Evolutionary conservation across 108 stramenopile species (phyloP), one percentile per base, ranked within the genome.

Genomic region (Conticribra weissflogii): DNA sequence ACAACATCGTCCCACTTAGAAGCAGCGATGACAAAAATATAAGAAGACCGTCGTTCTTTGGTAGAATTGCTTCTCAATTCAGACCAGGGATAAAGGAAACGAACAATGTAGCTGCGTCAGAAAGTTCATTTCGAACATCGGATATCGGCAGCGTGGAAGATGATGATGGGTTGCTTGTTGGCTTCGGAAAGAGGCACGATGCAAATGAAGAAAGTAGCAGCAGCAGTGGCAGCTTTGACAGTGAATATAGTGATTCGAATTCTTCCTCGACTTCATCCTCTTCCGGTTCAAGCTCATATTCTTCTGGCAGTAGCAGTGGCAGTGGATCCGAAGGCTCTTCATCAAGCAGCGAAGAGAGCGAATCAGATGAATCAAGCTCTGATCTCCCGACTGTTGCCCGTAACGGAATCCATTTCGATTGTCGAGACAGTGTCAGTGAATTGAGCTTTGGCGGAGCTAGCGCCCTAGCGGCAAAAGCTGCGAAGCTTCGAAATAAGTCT

Each of bases 401-500:
- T 34, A 25, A 67, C 54, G 75, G 75, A 12, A 21, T 77, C 23
- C 53, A 31, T 21, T 55, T 77, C 23, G 33, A 28, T 28, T 33
- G 48, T 31, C 55, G 44, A 18, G 77, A 78, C 56, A 32, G 58
- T 27, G 70, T 78, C 9, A 78, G 77, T 56, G 69, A 62, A 19
- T 53, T 78, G 30, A 78, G 77, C 47, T 78, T 78, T 71, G 77
- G 77, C 50, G 77, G 77, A 51, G 77, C 77, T 2, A 78, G 77
- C 61, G 69, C 77, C 45, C 54, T 78, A 24, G 63, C 70, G 23
- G 65, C 70, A 16, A 9, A 48, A 21, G 55, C 56, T 28, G 58
- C 68, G 58, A 64, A 59, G 45, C 41, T 25, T 64, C 30, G 34
- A 18, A 52, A 32, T 0, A 34, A 65, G 31, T 49, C 47, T n/a